Evolutionary conservation across 2,329 filamentous ascomycete genomes (phyloP).

Genomic region (Coniochaeta sp.): DNA sequence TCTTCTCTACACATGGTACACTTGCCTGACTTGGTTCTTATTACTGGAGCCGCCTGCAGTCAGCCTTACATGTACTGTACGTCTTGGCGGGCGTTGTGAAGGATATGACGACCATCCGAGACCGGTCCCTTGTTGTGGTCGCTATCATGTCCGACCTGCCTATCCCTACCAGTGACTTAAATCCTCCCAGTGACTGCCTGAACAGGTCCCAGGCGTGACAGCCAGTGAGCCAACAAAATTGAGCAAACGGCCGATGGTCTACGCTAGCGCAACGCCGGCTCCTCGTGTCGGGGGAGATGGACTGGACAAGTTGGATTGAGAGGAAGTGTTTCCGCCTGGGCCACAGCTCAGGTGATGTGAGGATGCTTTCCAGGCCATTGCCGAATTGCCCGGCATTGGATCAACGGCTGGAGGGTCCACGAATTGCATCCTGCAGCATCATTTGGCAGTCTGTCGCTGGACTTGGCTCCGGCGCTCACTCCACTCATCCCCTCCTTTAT

Average conservation of each 20-base stretch:
- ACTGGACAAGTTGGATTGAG: not conserved
- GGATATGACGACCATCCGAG: not conserved
- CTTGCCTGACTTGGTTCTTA: too few relatives aligned
- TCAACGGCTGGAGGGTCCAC: not conserved
- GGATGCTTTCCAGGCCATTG: not conserved
- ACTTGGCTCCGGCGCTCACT: not conserved
- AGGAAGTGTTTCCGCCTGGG: not conserved
- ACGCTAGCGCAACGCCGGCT: not conserved
- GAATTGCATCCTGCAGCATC: not conserved
- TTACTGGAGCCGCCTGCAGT: not conserved
- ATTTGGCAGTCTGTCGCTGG: not conserved
- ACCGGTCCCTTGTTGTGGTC: too few relatives aligned
- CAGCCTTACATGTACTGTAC: not conserved
- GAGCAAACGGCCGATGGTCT: not conserved
- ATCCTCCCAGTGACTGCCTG: too few relatives aligned
- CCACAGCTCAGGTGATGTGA: conserved; percentile 2
- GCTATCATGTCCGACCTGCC: too few relatives aligned
- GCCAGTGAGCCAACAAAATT: not conserved
- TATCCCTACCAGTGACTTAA: too few relatives aligned
- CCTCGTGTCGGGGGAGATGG: not conserved
- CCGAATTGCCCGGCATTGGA: not conserved
- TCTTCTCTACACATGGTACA: not conserved
- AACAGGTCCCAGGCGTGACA: too few relatives aligned
- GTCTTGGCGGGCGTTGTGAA: not conserved
- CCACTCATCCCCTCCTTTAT: not conserved